Evolutionary conservation across 257 asterid species (phyloP), one percentile per base, ranked within the genome.

Genomic region (Gentiana straminea): DNA sequence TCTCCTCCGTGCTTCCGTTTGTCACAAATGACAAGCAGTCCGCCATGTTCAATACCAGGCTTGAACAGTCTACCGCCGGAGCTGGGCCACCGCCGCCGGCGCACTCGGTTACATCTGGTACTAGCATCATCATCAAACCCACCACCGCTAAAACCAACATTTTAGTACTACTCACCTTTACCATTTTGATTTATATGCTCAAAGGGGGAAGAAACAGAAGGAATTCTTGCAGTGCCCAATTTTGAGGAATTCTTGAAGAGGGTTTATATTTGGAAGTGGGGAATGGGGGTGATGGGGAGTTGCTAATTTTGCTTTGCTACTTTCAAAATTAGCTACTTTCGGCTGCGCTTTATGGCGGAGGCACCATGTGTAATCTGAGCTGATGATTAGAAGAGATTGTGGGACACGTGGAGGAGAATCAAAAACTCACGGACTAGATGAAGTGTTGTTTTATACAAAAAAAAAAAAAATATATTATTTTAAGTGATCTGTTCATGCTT

Each of bases 1-100:
- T 83, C 74, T 49, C 57, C 57, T 67, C 73, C 3, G 94, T 77
- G 9, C 62, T 57, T 1, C 84, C 94, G 35, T 45, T 79, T 55
- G 81, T 71, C 45, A 90, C 97, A 53, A 55, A 90, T 0, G 97
- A 72, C 36, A 90, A 63, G 39, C 97, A 90, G 61, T 84, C 97
- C 5, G 84, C 94, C 89, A 90, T 68, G 67, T 70, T 64, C n/a
- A 84, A 44, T 0, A 84, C 75, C 66, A 90, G 52, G 61, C 71
- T 75, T 8, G 86, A 61, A 70, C 96, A 90, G 69, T 86, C 97
- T 37, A 37, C 89, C 8, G 89, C 83, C 13, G 97, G 90, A 2
- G 94, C 78, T 36, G 97, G 94, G 38, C 95, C 92, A 4, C 75
- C 33, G 45, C 70, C 67, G 38, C 75, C 75, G 33, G 94, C 83